A percentile compares a stretch with the other conserved stretches of the same genome.
phyloP scores from a whole-genome alignment of 192 early-diverging fungal species.

The Gorgonomyces haynaldii region DNA sequence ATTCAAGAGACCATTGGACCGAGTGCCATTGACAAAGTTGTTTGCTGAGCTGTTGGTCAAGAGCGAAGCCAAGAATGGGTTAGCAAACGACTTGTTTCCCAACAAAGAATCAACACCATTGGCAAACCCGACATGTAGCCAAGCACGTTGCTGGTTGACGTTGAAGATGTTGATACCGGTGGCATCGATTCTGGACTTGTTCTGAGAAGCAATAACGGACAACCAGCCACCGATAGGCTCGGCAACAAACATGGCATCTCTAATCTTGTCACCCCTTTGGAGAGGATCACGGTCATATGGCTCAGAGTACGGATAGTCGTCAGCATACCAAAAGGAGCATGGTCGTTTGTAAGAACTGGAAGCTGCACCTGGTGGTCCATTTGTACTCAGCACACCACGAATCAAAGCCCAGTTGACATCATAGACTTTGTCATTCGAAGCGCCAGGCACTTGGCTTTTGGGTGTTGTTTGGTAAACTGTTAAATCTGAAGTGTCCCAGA shows the following conservation, averaged over 20 bases:
- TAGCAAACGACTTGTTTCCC: background rate
- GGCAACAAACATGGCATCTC: background rate
- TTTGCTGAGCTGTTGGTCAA: background rate
- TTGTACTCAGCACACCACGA: background rate
- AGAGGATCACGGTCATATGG: constrained; percentile 1
- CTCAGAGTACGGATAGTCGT: constrained; percentile 5
- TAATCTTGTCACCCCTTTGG: background rate
- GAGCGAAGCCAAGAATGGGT: background rate
- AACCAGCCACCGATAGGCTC: constrained; percentile 8
- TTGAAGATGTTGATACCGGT: background rate
- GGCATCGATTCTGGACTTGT: background rate
- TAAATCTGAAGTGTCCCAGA: constrained; percentile 23
- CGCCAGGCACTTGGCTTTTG: background rate
- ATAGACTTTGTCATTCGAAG: background rate
- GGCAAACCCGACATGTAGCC: background rate
- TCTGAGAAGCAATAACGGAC: background rate
- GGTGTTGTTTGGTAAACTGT: too few relatives aligned
- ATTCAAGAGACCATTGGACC: constrained; percentile 23
- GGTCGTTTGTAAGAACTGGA: constrained; percentile 1
- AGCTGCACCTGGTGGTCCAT: background rate
- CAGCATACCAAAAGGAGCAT: constrained; percentile 4
- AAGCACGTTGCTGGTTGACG: background rate
- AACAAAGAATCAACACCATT: background rate
- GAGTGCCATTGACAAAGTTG: constrained; percentile 1
- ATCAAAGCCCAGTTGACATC: constrained; percentile 6